phyloP scores from a whole-genome alignment of 2,329 filamentous ascomycete species.

The Atkinsonella texensis region DNA sequence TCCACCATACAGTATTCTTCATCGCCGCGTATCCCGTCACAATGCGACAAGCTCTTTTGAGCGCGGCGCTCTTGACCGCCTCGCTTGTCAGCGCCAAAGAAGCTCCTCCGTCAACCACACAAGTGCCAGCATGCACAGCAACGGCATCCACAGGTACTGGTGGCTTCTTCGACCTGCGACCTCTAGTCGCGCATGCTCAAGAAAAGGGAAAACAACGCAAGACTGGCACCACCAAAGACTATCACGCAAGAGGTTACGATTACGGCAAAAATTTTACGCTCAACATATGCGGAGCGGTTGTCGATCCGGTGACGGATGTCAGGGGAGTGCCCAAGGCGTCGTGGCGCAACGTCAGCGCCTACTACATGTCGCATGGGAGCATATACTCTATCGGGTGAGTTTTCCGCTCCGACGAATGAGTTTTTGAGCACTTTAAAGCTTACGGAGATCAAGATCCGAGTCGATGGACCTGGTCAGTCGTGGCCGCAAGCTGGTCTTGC shows the following conservation, averaged over 20 bases:
- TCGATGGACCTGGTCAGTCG: slow-evolving; percentile 43
- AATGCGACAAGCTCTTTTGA: slow-evolving; percentile 17
- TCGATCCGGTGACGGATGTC: slow-evolving; percentile 50
- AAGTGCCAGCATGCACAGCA: slow-evolving; percentile 40
- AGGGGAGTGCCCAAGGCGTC: slow-evolving; percentile 48
- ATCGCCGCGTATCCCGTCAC: not conserved
- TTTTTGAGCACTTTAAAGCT: not conserved
- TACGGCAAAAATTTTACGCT: slow-evolving; percentile 72
- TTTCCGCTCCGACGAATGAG: slow-evolving; percentile 5
- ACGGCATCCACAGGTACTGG: slow-evolving; percentile 42
- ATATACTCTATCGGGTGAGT: slow-evolving; percentile 64
- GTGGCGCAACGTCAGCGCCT: slow-evolving; percentile 69
- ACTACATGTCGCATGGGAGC: slow-evolving; percentile 54
- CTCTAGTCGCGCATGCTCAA: slow-evolving; percentile 35
- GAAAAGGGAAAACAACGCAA: slow-evolving; percentile 33
- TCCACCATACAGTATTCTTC: not conserved
- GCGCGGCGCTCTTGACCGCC: slow-evolving; percentile 24
- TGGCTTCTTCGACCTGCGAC: slow-evolving; percentile 47
- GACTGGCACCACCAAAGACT: slow-evolving; percentile 34
- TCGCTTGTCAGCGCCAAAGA: slow-evolving; percentile 22
- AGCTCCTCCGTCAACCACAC: slow-evolving; percentile 28
- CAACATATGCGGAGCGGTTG: slow-evolving; percentile 70
- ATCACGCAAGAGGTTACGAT: slow-evolving; percentile 60
- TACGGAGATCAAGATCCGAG: slow-evolving; percentile 24
- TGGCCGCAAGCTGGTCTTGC: slow-evolving; percentile 63